Evolutionary conservation across 2,329 filamentous ascomycete genomes (phyloP).

Genomic region (Fusarium oligoseptatum): DNA sequence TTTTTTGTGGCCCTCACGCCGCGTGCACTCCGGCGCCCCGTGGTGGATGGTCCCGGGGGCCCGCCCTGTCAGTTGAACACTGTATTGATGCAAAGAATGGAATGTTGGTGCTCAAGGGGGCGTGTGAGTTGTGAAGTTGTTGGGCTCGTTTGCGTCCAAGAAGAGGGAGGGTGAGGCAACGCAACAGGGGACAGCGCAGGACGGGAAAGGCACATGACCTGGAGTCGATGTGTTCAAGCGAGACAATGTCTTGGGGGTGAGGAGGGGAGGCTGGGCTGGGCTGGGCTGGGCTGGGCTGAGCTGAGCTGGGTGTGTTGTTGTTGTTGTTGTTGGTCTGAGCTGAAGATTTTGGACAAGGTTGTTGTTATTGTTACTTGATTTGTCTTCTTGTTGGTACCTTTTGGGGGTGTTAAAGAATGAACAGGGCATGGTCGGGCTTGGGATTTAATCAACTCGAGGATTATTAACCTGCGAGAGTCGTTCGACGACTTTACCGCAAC

Average conservation of each 20-base stretch:
- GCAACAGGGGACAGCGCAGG: constrained; percentile 9
- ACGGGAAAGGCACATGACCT: constrained; percentile 35
- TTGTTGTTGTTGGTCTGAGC: constrained; percentile 23
- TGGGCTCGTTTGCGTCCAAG: neutral
- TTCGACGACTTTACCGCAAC: neutral
- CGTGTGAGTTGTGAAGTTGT: neutral
- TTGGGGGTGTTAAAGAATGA: neutral
- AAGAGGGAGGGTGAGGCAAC: neutral
- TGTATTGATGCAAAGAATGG: constrained; percentile 2
- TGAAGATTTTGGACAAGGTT: constrained; percentile 4
- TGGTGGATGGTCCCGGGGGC: no score
- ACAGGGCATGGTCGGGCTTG: neutral
- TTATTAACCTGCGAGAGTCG: neutral
- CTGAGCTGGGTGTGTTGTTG: neutral
- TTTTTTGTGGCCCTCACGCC: neutral
- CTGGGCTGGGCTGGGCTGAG: neutral
- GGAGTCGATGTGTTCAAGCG: constrained; percentile 29
- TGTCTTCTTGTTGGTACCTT: neutral
- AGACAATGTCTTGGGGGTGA: constrained; percentile 17
- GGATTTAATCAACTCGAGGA: neutral
- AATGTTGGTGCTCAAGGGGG: constrained; percentile 13
- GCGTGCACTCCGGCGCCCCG: constrained; percentile 7
- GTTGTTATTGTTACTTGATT: neutral
- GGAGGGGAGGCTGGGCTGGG: neutral
- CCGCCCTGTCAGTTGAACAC: constrained; percentile 9